Conservation (phyloP, 2,329 filamentous ascomycete genomes). For the Eutypella sp. region DNA sequence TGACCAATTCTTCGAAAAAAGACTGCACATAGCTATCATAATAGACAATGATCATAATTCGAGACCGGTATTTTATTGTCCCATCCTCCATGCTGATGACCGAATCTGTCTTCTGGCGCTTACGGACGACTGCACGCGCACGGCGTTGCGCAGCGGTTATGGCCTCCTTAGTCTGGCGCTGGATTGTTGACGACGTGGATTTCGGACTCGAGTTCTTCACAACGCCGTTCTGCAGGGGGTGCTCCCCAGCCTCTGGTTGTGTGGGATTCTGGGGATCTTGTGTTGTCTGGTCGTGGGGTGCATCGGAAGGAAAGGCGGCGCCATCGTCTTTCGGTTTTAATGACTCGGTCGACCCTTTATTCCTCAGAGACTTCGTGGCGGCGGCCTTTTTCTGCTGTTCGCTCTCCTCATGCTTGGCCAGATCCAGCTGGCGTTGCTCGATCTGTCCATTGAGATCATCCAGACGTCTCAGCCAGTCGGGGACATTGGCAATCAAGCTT, state of each 20-base stretch:
- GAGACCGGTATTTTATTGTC: conserved; percentile 58
- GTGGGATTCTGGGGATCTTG: conserved; percentile 11
- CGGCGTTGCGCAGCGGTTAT: conserved; percentile 40
- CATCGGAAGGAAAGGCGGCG: conserved; percentile 16
- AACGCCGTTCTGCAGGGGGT: conserved; percentile 11
- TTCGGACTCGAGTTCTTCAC: conserved; percentile 30
- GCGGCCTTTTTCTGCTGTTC: conserved; percentile 23
- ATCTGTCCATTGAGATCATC: conserved; percentile 58
- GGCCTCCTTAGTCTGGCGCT: conserved; percentile 40
- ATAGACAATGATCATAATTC: conserved; percentile 79
- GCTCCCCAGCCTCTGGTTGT: conserved; percentile 13
- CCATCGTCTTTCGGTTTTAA: conserved; percentile 45
- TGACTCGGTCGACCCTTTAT: conserved; percentile 50
- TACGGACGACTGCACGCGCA: conserved; percentile 44
- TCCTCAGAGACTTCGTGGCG: conserved; percentile 38
- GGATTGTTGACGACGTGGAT: conserved; percentile 28
- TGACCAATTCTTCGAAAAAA: conserved; percentile 76
- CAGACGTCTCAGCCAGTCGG: conserved; percentile 54
- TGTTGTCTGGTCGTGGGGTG: conserved; percentile 6
- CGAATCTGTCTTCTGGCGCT: conserved; percentile 46
- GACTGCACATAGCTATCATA: conserved; percentile 86
- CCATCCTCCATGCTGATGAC: conserved; percentile 44
- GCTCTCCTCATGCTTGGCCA: conserved; percentile 42
- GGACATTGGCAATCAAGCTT: conserved; percentile 50
- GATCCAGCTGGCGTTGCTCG: conserved; percentile 54